Evolutionary conservation across 768 basidiomycete genomes (phyloP).

Genomic region (Leucosporidium yakuticum): DNA sequence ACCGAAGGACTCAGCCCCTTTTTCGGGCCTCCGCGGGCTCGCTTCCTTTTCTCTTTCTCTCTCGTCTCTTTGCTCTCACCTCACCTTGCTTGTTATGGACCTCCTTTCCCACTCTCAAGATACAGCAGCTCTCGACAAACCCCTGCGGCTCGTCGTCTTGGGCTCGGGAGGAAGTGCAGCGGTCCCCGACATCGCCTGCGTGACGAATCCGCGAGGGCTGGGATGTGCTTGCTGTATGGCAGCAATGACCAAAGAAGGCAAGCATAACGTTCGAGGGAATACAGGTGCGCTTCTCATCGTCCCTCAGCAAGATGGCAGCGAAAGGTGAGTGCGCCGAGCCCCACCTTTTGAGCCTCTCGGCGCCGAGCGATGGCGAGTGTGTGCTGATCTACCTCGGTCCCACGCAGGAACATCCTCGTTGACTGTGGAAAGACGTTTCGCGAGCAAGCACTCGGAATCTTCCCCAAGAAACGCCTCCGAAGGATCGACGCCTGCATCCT

Average conservation of each 20-base stretch:
- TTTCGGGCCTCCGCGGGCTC: no score
- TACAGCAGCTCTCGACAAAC: background rate
- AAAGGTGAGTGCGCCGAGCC: slow-evolving; percentile 25
- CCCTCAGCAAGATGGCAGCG: slow-evolving; percentile 33
- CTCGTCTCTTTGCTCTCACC: no score
- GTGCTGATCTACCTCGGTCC: slow-evolving; percentile 13
- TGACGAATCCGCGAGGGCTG: slow-evolving; percentile 56
- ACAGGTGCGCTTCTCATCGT: slow-evolving; percentile 71
- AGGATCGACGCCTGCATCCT: slow-evolving; percentile 69
- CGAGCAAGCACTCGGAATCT: slow-evolving; percentile 47
- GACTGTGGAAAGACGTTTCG: slow-evolving; percentile 42
- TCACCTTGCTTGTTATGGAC: no score
- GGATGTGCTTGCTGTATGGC: slow-evolving; percentile 63
- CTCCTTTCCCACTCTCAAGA: background rate
- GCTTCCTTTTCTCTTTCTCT: no score
- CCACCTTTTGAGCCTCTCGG: background rate
- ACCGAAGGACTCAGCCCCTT: no score
- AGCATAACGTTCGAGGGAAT: slow-evolving; percentile 74
- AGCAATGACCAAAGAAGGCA: slow-evolving; percentile 54
- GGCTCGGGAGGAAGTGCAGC: slow-evolving; percentile 19
- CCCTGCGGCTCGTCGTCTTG: slow-evolving; percentile 9
- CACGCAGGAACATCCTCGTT: background rate
- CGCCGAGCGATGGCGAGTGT: slow-evolving; percentile 48
- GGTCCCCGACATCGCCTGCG: slow-evolving; percentile 55
- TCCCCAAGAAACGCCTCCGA: slow-evolving; percentile 67